Percentiles rank a stretch among this genome's conserved stretches.
Conservation (phyloP, 805 yeast species). For the Sungouiella thailandica region DNA sequence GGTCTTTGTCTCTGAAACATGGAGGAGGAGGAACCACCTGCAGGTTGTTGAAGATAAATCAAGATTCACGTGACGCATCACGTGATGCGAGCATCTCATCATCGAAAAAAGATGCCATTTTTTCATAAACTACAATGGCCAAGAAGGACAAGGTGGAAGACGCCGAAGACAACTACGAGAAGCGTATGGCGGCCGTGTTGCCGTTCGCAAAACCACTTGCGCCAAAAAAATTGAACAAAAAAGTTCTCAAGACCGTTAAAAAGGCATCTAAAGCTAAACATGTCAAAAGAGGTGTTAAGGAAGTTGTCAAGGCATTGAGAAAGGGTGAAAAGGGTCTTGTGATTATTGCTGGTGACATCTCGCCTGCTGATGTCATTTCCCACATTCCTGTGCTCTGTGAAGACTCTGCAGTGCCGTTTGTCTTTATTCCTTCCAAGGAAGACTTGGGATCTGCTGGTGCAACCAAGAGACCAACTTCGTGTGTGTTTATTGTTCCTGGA, state of each 20-base stretch:
- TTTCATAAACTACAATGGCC: slow-evolving; percentile 23
- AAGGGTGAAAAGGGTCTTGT: slow-evolving; percentile 98
- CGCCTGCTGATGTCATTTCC: slow-evolving; percentile 94
- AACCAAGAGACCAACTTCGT: slow-evolving; percentile 97
- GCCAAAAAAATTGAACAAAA: slow-evolving; percentile 91
- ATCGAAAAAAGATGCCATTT: slow-evolving; percentile 4
- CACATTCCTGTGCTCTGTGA: slow-evolving; percentile 98
- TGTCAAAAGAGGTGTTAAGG: slow-evolving; percentile 98
- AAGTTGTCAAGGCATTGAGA: slow-evolving; percentile 95
- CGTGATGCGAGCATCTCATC: slow-evolving; percentile 8
- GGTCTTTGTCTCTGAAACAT: not conserved
- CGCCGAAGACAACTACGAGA: slow-evolving; percentile 79
- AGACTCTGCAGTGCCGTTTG: slow-evolving; percentile 84
- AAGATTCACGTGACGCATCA: no score
- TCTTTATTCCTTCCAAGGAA: slow-evolving; percentile 95
- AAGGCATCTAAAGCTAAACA: slow-evolving; percentile 98
- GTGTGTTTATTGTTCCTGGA: slow-evolving; percentile 96
- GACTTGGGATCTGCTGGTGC: slow-evolving; percentile 99
- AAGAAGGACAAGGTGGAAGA: slow-evolving; percentile 43
- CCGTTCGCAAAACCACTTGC: slow-evolving; percentile 96
- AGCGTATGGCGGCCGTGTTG: slow-evolving; percentile 82
- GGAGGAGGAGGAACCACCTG: not conserved
- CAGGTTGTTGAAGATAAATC: no score
- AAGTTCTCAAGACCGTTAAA: slow-evolving; percentile 91
- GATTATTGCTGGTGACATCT: slow-evolving; percentile 95